Evolutionary conservation across 2,329 filamentous ascomycete species (phyloP), one percentile per base, ranked within the genome.

Genomic region (Diplocarpon rosae): DNA sequence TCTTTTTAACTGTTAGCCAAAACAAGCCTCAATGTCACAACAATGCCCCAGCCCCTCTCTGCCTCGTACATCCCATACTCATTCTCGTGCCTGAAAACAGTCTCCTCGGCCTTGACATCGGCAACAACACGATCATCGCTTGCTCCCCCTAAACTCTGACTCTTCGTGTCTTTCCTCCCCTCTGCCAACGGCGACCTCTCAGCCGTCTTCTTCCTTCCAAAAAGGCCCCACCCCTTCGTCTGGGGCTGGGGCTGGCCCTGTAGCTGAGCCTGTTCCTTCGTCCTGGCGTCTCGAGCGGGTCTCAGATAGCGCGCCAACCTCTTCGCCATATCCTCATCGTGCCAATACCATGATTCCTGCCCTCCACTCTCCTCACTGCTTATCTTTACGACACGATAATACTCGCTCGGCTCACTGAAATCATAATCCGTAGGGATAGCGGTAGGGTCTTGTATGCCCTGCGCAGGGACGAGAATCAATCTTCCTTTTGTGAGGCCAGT

Each of bases 71-170:
- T 78, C 5, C 80, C 85, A 34, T 85, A 67, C 1, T 83, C 84
- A 57, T 77, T 80, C 49, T 93, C 64, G 59, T 80, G 85, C 46
- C 77, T 73, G 60, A 80, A 75, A 2, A 76, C 69, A 2, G 68
- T 67, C 39, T 76, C 72, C 39, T 61, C 57, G 2, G 52, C 56
- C 31, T 46, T 47, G 1, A 62, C 53, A 30, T 52, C 42, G 52
- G 60, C 55, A 12, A 45, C 27, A 0, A 57, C 53, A 16, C 43
- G 48, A 33, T 55, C 52, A 12, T 34, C 29, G 40, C 46, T 28
- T 17, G 44, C 20, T 17, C 34, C 15, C 15, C 36, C 14, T 35
- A 37, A 14, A 27, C 20, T 30, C 39, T 47, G 10, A 6, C 44
- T 24, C 20, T 52, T 42, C 15, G 32, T 34, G 37, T 44, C 27